Evolutionary conservation across 2,329 filamentous ascomycete genomes (phyloP).

Genomic region (Alternaria atra): DNA sequence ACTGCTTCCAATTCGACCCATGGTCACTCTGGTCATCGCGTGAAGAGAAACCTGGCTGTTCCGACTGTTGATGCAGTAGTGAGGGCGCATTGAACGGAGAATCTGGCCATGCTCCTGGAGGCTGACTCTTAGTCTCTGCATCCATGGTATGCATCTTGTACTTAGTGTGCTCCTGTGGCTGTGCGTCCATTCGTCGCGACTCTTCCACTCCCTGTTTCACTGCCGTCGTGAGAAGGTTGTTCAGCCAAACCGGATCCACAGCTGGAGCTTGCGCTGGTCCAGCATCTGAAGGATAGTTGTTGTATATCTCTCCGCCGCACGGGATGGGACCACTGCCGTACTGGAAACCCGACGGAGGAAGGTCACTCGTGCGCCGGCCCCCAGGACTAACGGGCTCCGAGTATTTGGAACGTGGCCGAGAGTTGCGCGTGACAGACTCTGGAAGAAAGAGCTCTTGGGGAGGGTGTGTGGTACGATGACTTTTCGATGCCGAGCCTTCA

Average conservation of each 20-base stretch:
- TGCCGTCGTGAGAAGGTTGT: constrained; percentile 26
- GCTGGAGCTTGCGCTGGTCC: neutral
- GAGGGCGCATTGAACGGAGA: constrained; percentile 16
- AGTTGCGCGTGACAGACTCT: neutral
- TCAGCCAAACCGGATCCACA: constrained; percentile 28
- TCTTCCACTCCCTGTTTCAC: constrained; percentile 35
- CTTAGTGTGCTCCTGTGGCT: neutral
- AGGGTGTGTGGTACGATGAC: neutral
- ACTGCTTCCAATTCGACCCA: constrained; percentile 11
- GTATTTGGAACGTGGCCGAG: constrained; percentile 10
- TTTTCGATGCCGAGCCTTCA: constrained; percentile 11
- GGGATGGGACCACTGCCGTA: constrained; percentile 43
- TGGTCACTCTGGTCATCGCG: neutral
- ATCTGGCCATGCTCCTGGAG: constrained; percentile 39
- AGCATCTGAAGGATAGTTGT: neutral
- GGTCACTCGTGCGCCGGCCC: constrained; percentile 4
- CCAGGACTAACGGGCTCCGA: constrained; percentile 22
- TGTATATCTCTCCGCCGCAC: constrained; percentile 5
- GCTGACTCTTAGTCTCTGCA: constrained; percentile 16
- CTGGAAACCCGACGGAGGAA: constrained; percentile 26
- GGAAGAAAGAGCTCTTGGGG: neutral
- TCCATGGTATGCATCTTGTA: neutral
- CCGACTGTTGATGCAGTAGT: neutral
- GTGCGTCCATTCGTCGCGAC: constrained; percentile 14
- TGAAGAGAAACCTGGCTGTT: neutral